Evolutionary conservation across 805 yeast species (phyloP), one percentile per base, ranked within the genome.

Genomic region (Wickerhamomyces kurtzmanii): DNA sequence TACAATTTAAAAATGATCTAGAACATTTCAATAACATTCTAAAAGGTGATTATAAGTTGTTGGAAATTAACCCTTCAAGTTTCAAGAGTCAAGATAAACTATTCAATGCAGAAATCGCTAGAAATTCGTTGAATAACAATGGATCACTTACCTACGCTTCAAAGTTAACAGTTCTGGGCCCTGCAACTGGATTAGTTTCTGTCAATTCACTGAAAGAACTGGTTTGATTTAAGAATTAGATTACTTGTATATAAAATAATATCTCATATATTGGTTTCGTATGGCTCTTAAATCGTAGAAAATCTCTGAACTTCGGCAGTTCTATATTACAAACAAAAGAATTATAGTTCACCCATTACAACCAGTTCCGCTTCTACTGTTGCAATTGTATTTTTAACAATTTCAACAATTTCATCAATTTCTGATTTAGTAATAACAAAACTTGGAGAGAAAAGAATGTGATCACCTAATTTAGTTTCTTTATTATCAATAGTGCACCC

Each of bases 391-490:
- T 56, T 57, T 19, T 45, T 43, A 24, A 65, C 37, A 31, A 62
- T 61, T 32, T 45, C 52, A 13, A 54, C 59, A 28, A 68, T 59
- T 22, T 53, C 49, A 24, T 62, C 59, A 24, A 59, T 64, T 27
- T 62, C 65, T 8, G 53, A 58, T 34, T 56, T 59, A 20, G 63
- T 56, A 34, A 62, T 49, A 24, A 52, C 50, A 43, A 54, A 68
- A 9, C 68, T 51, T 6, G 74, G 75, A 5, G 70, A 71, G 23
- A 64, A 47, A n/a, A 63, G 42, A 20, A 62, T 49, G 39, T 65
- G 65, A 37, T 68, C 73, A 31, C 70, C 70, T 16, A 22, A 32
- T 13, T 38, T 32, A 17, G 58, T 61, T 23, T 55, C 59, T 32
- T 54, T 42, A 16, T 64, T 57, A 30, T 74, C 72, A 20, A 61